phyloP scores from a whole-genome alignment of 106 monocot genomes.

The Apostasia shenzhenica region DNA sequence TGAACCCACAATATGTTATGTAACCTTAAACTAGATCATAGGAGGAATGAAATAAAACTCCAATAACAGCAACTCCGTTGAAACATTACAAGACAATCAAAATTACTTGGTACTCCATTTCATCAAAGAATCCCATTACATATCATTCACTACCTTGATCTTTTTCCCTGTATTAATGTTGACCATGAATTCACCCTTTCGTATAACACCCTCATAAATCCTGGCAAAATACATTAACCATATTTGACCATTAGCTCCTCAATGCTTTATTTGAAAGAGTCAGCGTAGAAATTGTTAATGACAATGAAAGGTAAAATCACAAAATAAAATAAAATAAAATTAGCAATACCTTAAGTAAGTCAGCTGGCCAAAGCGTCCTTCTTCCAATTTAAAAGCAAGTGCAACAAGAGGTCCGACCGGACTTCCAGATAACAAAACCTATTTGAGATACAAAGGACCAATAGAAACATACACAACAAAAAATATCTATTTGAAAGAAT shows the following conservation, averaged over 20 bases:
- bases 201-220: constrained; percentile 91
- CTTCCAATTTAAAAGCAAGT: constrained; percentile 95
- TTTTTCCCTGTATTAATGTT: constrained; percentile 97
- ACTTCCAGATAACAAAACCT: constrained; percentile 81
- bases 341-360: constrained; percentile 75
- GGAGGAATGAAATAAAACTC: neutral
- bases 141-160: constrained; percentile 53
- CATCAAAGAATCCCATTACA: neutral
- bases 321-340: neutral
- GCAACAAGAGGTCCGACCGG: constrained; percentile 87
- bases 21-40: too few species aligned
- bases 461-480: constrained; percentile 3
- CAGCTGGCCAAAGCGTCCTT: constrained; percentile 97
- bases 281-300: neutral
- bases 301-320: neutral
- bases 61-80: neutral
- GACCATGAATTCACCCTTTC: constrained; percentile 84
- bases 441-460: constrained; percentile 2
- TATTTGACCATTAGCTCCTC: neutral
- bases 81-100: neutral
- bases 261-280: neutral
- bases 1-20: too few species aligned
- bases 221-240: constrained; percentile 28
- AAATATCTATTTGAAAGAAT: constrained; percentile 2
- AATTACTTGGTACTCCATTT: neutral